Base-by-base conservation (phyloP, 208 protist genomes). In the Leishmania martiniquensis region DNA sequence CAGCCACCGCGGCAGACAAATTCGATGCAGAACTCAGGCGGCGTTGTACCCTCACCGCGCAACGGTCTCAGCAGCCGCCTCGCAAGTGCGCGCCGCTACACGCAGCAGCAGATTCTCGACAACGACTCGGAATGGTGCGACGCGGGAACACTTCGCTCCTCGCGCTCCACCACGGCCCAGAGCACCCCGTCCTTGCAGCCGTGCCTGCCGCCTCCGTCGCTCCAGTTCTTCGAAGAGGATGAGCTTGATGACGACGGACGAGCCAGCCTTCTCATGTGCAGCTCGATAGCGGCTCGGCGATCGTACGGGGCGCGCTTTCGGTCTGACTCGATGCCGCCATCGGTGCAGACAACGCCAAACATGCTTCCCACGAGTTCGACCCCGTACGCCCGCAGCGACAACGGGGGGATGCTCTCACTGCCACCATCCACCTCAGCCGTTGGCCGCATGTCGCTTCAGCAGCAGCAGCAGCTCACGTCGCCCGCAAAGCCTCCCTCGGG, bases 201-300 rank as follows among this genome's bases (percentile, higher is more conserved):
- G 57, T 76, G 49, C 39, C 32, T 75, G 69, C 80, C 73, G 59
- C 80, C 80, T 9, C 80, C 74, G 55, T 55, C 63, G 39, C 65
- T 83, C 13, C 80, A 83, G 57, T 63, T 78, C 32, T 83, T 78
- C 34, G 80, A 83, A 60, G 80, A 83, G 51, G 80, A 83, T 69
- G 80, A 83, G 68, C 39, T 75, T 1, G 69, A 78, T 66, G 80
- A 83, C 51, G 74, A 83, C 34, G 80, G 60, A 12, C 80, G 80
- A 17, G 37, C 42, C 29, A 72, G 62, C 60, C 70, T 70, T 17
- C 44, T 55, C 15, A 76, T 39, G 49, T 70, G 60, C 80, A 72
- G 47, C 67, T 42, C 57, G 4, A 67, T 65, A 4, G 80, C 63
- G 15, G 65, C 54, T n/a, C 80, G 62, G 9, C 80, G 80, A 49